Percentiles rank a stretch among this genome's conserved stretches.
These are phyloP conservation scores for Cryptococcus floricola DNA, from an alignment of 1,284 basidiomycete genomes.

Conservation along the genomic window DNA sequence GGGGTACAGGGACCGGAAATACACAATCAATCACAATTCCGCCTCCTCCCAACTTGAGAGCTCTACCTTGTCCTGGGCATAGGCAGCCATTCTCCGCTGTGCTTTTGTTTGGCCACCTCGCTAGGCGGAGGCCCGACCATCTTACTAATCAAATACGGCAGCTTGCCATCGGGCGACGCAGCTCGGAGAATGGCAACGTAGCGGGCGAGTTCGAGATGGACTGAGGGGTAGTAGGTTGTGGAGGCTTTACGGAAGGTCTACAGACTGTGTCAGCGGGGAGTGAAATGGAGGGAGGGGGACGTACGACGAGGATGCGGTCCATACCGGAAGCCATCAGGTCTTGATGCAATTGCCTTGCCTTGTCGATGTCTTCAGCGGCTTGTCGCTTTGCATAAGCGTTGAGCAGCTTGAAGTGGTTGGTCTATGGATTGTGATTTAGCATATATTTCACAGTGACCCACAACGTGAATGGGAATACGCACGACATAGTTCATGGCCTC, in stretches of 20 bases:
- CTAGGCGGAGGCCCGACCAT: constrained; percentile 43
- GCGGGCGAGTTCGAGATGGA: constrained; percentile 84
- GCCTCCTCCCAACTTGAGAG: no score
- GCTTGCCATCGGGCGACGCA: constrained; percentile 27
- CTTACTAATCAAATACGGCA: constrained; percentile 45
- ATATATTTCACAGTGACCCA: neutral
- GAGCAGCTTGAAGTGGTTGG: constrained; percentile 74
- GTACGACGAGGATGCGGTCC: constrained; percentile 56
- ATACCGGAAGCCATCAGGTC: constrained; percentile 84
- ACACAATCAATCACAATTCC: no score
- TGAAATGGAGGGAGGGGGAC: constrained; percentile 9
- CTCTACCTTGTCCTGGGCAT: constrained; percentile 1
- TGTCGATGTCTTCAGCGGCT: constrained; percentile 60
- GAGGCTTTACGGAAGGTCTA: constrained; percentile 91
- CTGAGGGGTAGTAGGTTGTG: constrained; percentile 81
- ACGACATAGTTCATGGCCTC: constrained; percentile 96
- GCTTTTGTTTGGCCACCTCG: constrained; percentile 9
- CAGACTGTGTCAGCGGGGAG: neutral
- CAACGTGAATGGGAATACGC: constrained; percentile 39
- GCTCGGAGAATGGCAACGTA: constrained; percentile 63
- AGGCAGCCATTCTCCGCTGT: constrained; percentile 8
- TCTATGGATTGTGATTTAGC: constrained; percentile 53
- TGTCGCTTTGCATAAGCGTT: constrained; percentile 68
- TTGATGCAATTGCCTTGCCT: constrained; percentile 68
- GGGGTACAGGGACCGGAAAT: no score